phyloP scores from a whole-genome alignment of 2,329 filamentous ascomycete genomes.

The Cercospora canescens region DNA sequence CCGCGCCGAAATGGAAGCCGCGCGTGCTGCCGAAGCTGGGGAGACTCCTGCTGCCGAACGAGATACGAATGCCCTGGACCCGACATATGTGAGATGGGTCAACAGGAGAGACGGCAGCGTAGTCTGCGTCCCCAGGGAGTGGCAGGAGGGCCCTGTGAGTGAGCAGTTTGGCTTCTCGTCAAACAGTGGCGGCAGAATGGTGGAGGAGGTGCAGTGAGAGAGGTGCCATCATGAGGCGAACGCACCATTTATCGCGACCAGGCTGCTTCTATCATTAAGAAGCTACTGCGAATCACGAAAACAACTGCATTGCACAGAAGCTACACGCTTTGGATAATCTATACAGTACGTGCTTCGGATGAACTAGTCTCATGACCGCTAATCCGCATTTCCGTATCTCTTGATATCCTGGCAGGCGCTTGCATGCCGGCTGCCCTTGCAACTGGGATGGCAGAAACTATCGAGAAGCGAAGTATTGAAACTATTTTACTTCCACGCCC shows the following conservation, averaged over 20 bases:
- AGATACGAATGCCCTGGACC: constrained; percentile 39
- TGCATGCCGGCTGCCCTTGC: background rate
- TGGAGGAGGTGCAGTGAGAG: constrained; percentile 8
- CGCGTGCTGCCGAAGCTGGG: constrained; percentile 41
- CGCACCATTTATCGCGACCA: background rate
- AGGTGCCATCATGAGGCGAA: background rate
- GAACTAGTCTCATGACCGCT: background rate
- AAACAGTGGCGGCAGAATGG: background rate
- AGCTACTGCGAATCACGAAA: background rate
- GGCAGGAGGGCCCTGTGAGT: constrained; percentile 8
- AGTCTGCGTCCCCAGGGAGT: constrained; percentile 5
- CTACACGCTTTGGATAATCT: background rate
- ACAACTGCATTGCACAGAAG: background rate
- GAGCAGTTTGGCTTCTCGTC: background rate
- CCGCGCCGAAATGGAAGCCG: constrained; percentile 49
- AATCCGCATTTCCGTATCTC: background rate
- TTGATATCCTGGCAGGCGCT: background rate
- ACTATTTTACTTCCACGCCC: background rate
- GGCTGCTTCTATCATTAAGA: background rate
- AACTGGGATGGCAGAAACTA: background rate
- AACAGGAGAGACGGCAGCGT: constrained; percentile 49
- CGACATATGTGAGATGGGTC: constrained; percentile 69
- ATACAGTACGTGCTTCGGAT: background rate
- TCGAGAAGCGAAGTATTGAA: background rate
- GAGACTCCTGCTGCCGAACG: constrained; percentile 52